Evolutionary conservation across 805 yeast genomes (phyloP).

Genomic region (Maudiozyma turicensis): DNA sequence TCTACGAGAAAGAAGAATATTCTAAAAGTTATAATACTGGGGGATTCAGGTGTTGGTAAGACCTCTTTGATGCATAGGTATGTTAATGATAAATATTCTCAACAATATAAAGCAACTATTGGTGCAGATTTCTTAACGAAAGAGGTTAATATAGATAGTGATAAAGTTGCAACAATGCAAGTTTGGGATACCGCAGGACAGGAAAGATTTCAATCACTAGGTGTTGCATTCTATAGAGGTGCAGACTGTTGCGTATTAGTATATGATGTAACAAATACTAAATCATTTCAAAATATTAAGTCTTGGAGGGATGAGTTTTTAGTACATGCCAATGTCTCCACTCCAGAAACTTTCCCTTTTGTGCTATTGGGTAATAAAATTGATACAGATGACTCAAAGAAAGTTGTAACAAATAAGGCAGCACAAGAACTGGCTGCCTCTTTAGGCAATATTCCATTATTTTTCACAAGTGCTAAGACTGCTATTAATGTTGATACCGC

Average conservation of each 20-base stretch:
- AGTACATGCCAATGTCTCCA: constrained; percentile 84
- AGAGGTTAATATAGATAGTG: constrained; percentile 78
- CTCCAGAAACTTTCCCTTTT: constrained; percentile 94
- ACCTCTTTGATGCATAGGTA: constrained; percentile 96
- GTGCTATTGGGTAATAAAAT: constrained; percentile 91
- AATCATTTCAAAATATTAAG: constrained; percentile 80
- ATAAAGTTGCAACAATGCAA: constrained; percentile 41
- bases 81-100: constrained; percentile 87
- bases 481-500: constrained; percentile 93
- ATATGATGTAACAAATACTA: constrained; percentile 90
- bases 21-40: constrained; percentile 80
- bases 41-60: constrained; percentile 97
- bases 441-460: constrained; percentile 75
- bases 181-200: constrained; percentile 99
- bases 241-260: constrained; percentile 97
- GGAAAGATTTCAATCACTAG: constrained; percentile 91
- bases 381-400: constrained; percentile 85
- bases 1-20: constrained; percentile 58
- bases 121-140: constrained; percentile 96
- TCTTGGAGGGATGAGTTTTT: constrained; percentile 94
- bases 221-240: constrained; percentile 95
- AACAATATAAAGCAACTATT: constrained; percentile 94
- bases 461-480: constrained; percentile 97
- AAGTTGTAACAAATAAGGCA: constrained; percentile 52
- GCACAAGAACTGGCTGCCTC: constrained; percentile 55